Evolutionary conservation across 1,139 yeast genomes (phyloP), one percentile per base, ranked within the genome.

Genomic region (Yamadazyma songkhlaensis): DNA sequence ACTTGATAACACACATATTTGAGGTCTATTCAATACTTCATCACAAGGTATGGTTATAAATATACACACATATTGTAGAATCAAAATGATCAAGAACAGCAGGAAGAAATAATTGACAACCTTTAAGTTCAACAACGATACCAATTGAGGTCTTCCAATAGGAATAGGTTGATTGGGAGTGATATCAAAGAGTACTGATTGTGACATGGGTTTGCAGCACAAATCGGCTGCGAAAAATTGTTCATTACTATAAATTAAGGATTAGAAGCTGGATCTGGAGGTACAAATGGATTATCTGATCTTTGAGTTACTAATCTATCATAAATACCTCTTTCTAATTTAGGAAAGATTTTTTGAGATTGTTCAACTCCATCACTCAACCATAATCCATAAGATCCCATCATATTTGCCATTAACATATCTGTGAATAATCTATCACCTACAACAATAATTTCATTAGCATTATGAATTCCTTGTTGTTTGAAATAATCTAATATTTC

Each of bases 351-450:
- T 40, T 75, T 71, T 24, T 67, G 59, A 2, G 83, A 73, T 34
- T 72, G 66, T 37, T 71, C 68, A 2, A 89, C 96, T 3, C 97
- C 97, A 35, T 80, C 80, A 40, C 73, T 67, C 2, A 92, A 55
- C 97, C 97, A 92, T 5, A 88, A 72, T 0, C 94, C 87, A 63
- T 80, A 77, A 0, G 95, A 73, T 0, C 95, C 95, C 95, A 90
- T 88, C 72, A 82, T 72, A 51, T 90, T 90, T 13, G 97, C 97
- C 96, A 92, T 86, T 38, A 90, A 64, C 43, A 92, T 77, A 57
- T 92, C 98, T 0, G 98, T 92, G 60, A 89, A 80, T 28, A 92
- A 69, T 27, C 98, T 64, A 51, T 92, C 98, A 0, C 98, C 98
- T 13, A 92, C 77, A 4, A 92, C 82, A 0, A 89, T 88, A 15